Base-by-base conservation (phyloP, 805 yeast species). In the Schwanniomyces vanrijiae region DNA sequence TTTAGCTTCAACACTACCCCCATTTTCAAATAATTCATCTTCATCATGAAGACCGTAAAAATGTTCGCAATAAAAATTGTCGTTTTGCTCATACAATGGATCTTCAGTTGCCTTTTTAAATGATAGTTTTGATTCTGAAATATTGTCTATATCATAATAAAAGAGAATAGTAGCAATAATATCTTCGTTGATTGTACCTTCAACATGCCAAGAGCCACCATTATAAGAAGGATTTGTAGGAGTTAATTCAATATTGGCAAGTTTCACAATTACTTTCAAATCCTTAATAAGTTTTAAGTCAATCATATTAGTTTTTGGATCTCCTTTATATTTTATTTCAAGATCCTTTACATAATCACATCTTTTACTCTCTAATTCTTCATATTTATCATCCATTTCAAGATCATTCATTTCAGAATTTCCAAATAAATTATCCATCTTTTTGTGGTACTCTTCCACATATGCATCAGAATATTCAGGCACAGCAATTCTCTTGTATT, bases 181-280 rank as follows among this genome's bases (percentile, higher is more conserved):
- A 46, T 69, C 68, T 51, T 73, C 78, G 48, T 67, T 68, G 20
- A 62, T 61, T 6, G 71, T 59, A 0, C 77, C 78, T 53, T 73
- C 76, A 1, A 72, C 64, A 45, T 73, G 77, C 77, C 77, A 73
- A 2, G 70, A 50, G 0, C 77, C 76, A 2, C 77, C 77, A 2
- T 52, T 45, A 44, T 72, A 73, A 2, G 42, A 43, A 1, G 76
- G 72, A 22, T 62, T 64, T 38, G 71, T 73, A 0, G 77, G 76
- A 1, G 73, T 68, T 42, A 73, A 55, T 44, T 66, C 68, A 40
- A 73, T 73, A 48, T 66, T 68, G 18, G 76, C 75, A 51, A 73
- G 34, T 46, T 73, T 73, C 9, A 62, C 68, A 38, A 73, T 68
- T 2, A 73, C 75, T 47, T 71, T 68, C 37, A 69, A 46, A 14